A percentile compares a stretch with the other conserved stretches of the same genome.
Conservation (phyloP, 305 asterid species). For the Solanum hybrid region DNA sequence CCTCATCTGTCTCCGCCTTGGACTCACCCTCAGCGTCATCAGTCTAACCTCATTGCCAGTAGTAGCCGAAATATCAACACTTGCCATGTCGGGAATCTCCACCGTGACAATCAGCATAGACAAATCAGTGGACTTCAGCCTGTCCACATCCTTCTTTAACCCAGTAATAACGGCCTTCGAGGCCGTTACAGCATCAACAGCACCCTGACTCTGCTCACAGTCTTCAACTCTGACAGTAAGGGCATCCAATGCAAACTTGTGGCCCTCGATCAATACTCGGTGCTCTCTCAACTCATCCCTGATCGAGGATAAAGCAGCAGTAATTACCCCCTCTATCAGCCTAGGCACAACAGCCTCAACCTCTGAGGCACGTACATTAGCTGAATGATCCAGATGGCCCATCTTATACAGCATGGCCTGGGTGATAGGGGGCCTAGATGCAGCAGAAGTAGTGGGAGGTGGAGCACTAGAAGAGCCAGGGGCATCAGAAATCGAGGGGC, state of each 20-base stretch:
- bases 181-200: too few species aligned
- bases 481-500: background rate
- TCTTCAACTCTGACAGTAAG: background rate
- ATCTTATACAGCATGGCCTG: background rate
- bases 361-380: background rate
- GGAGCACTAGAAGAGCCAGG: background rate
- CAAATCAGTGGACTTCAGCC: background rate
- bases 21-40: background rate
- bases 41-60: background rate
- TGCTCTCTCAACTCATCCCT: background rate
- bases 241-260: background rate
- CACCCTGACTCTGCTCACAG: background rate
- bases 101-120: background rate
- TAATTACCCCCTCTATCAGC: background rate
- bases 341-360: background rate
- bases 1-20: background rate
- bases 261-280: background rate
- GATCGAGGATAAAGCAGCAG: background rate
- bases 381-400: background rate
- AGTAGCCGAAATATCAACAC: background rate
- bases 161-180: background rate
- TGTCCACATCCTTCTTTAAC: background rate
- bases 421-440: background rate
- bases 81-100: background rate
- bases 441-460: background rate